Conservation (phyloP, 805 yeast species). For the Monosporozyma unispora region DNA sequence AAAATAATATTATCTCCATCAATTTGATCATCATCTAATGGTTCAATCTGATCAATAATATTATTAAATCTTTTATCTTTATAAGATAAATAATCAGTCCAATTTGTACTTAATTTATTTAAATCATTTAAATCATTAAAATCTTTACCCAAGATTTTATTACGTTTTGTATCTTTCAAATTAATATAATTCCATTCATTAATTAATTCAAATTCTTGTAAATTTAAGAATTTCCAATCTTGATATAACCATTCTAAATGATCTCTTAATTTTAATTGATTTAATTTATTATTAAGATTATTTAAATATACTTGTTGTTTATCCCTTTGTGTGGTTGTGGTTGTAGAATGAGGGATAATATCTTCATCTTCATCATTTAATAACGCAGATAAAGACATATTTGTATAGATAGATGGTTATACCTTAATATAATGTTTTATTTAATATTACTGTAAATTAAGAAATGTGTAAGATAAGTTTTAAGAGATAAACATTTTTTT, state of each 20-base stretch:
- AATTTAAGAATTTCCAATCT: slow-evolving; percentile 29
- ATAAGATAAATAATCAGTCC: not conserved
- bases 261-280: slow-evolving; percentile 18
- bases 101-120: not conserved
- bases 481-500: no score
- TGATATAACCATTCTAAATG: slow-evolving; percentile 21
- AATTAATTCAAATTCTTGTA: slow-evolving; percentile 31
- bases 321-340: not conserved
- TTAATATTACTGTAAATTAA: no score
- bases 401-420: not conserved
- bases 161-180: not conserved
- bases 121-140: not conserved
- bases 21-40: slow-evolving; percentile 2
- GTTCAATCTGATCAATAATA: not conserved
- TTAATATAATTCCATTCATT: slow-evolving; percentile 20
- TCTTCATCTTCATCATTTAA: slow-evolving; percentile 23
- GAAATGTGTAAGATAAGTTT: no score
- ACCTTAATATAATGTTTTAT: no score
- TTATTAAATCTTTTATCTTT: not conserved
- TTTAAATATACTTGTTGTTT: not conserved
- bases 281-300: slow-evolving; percentile 15
- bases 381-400: slow-evolving; percentile 26
- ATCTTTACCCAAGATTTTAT: not conserved
- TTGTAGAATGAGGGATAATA: slow-evolving; percentile 2
- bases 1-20: slow-evolving; percentile 1